Base-by-base conservation (phyloP, 1,284 basidiomycete species). In the Tilletia indica region DNA sequence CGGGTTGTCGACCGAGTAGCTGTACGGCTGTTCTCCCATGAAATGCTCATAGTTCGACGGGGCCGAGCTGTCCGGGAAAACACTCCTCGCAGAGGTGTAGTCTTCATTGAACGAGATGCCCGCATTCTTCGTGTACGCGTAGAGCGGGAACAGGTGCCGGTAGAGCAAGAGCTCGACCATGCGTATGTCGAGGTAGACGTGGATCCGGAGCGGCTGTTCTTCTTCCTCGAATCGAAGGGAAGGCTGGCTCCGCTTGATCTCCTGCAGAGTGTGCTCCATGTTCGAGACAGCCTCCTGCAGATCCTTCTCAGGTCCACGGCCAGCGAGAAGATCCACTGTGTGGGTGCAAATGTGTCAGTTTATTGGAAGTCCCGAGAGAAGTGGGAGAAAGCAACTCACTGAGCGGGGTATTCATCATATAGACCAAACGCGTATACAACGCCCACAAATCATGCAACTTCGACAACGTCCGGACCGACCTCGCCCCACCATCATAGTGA, bases 331-430 rank as follows among this genome's bases (percentile, higher is more conserved):
- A 63, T 64, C 61, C 9, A 64, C 61, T 64, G 34, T 64, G 8
- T 9, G 16, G 39, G 14, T 14, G 36, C 2, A 39, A n/a, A 21
- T 8, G 42, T 14, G 42, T 45, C 42, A 45, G 42, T 45, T 45
- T 45, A 14, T n/a, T 9, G 42, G 14, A 45, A 45, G 9, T 45
- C 6, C 0, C 42, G 9, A 45, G 42, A 14, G 42, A 45, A 14
- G 14, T 14, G 9, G 42, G 14, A 45, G 14, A 45, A 45, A 45
- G 42, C 6, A 6, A 64, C 61, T 77, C 76, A 42, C 75, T 70
- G 9, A 80, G 70, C 9, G 78, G 78, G 9, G 76, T 80, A 56
- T 80, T 75, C 69, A 80, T 58, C 70, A 80, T 70, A 19, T 76
- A 73, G 1, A 72, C 74, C 34, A 78, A n/a, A n/a, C 77, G 74